These are phyloP conservation scores for Aureobasidium vineae DNA, from an alignment of 2,329 filamentous ascomycete species.

Conservation along the genomic window DNA sequence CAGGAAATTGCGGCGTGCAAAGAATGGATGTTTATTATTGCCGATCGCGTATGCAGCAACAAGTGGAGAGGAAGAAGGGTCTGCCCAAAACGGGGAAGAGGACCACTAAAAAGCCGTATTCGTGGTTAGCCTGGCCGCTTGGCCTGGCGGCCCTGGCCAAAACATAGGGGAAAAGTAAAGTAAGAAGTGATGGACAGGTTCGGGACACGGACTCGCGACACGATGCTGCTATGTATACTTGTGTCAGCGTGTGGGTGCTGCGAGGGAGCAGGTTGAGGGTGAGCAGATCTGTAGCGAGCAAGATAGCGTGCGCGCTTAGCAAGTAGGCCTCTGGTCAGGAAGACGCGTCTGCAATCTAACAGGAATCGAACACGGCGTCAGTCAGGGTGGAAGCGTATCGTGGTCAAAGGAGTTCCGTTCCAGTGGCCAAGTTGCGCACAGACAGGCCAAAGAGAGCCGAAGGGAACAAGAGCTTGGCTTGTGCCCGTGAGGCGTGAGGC, in stretches of 20 bases:
- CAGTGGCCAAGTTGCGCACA: slow-evolving; percentile 16
- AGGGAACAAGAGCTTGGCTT: slow-evolving; percentile 1
- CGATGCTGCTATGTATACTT: not conserved
- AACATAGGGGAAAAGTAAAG: slow-evolving; percentile 19
- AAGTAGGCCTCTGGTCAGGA: not conserved
- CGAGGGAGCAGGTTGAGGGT: not conserved
- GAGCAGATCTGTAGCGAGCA: not conserved
- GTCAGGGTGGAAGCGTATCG: not conserved
- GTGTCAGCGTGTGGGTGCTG: not conserved
- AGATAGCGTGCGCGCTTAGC: not conserved
- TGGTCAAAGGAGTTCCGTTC: slow-evolving; percentile 7
- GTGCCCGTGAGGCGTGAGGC: not conserved
- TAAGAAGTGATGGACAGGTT: slow-evolving; percentile 23
- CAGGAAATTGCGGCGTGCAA: slow-evolving; percentile 12
- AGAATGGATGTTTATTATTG: slow-evolving; percentile 21
- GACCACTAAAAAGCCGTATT: slow-evolving; percentile 15
- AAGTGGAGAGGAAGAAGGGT: slow-evolving; percentile 23
- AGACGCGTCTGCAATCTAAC: slow-evolving; percentile 19
- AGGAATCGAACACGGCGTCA: slow-evolving; percentile 19
- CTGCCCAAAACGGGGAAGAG: slow-evolving; percentile 15
- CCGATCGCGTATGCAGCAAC: slow-evolving; percentile 18
- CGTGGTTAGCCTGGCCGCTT: not conserved
- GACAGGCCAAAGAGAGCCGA: slow-evolving; percentile 1
- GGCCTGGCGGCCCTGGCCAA: slow-evolving; percentile 24
- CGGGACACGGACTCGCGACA: slow-evolving; percentile 1